Conservation (phyloP, 2,329 filamentous ascomycete species). For the Chrysoporthe puriensis region DNA sequence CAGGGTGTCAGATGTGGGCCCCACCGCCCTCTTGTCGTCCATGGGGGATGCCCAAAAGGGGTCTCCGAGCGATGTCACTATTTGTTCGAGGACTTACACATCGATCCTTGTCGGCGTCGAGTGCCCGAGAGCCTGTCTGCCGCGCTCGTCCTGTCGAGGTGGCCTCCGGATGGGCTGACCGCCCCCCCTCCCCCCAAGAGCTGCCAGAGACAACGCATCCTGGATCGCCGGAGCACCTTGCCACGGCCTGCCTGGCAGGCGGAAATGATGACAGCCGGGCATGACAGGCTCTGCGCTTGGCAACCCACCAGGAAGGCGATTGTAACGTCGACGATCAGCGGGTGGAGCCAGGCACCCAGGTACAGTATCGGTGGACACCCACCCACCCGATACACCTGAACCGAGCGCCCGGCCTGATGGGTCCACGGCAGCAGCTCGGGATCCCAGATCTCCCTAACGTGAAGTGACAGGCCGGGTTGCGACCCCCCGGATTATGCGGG, state of each 20-base stretch:
- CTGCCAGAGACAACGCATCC: too few species aligned
- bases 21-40: not conserved
- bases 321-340: not conserved
- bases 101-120: too few species aligned
- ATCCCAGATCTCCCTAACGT: not conserved
- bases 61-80: not conserved
- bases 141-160: too few species aligned
- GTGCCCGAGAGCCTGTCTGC: not conserved
- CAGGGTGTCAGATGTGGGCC: conserved; percentile 22
- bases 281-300: not conserved
- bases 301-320: conserved; percentile 7
- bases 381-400: not conserved
- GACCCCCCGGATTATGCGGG: not conserved
- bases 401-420: not conserved
- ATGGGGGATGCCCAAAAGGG: conserved; percentile 2
- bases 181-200: too few species aligned
- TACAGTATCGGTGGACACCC: not conserved
- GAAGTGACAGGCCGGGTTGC: not conserved
- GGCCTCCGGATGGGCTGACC: too few species aligned
- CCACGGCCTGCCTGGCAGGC: not conserved
- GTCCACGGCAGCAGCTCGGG: not conserved
- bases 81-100: not conserved
- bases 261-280: conserved; percentile 16
- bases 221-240: not conserved
- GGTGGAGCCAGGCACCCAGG: not conserved